Evolutionary conservation across 2,329 filamentous ascomycete genomes (phyloP).

Genomic region (Penicillium sp.): DNA sequence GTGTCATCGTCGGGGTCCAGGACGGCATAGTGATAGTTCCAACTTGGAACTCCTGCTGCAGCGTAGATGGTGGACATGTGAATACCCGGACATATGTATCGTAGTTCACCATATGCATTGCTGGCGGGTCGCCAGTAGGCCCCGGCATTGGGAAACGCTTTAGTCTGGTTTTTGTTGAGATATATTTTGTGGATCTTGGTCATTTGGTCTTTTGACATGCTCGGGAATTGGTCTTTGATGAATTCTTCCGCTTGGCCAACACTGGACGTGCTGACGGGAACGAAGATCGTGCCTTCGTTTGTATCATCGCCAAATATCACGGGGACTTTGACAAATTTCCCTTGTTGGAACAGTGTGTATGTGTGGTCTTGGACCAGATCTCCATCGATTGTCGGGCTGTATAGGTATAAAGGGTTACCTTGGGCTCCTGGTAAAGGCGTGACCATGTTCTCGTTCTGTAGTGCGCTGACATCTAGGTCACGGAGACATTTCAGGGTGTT

Average conservation of each 20-base stretch:
- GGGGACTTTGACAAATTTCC: constrained; percentile 54
- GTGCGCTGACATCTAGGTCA: constrained; percentile 40
- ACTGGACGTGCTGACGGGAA: constrained; percentile 51
- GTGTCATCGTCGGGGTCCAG: constrained; percentile 56
- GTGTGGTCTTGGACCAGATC: constrained; percentile 55
- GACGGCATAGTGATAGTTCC: constrained; percentile 72
- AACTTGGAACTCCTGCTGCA: constrained; percentile 45
- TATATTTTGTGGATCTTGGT: constrained; percentile 57
- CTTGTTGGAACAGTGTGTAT: constrained; percentile 49
- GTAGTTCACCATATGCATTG: constrained; percentile 64
- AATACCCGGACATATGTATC: constrained; percentile 65
- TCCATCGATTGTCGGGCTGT: constrained; percentile 53
- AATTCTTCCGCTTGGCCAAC: constrained; percentile 55
- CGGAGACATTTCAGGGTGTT: constrained; percentile 54
- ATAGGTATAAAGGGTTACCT: constrained; percentile 50
- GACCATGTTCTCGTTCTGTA: constrained; percentile 50
- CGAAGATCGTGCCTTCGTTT: constrained; percentile 67
- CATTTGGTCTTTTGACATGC: constrained; percentile 54
- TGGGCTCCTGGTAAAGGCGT: constrained; percentile 49
- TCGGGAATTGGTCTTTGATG: constrained; percentile 60
- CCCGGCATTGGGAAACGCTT: constrained; percentile 51
- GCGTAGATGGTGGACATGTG: constrained; percentile 52
- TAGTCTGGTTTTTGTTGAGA: constrained; percentile 48
- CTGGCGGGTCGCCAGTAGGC: constrained; percentile 61
- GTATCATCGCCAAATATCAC: constrained; percentile 61